Evolutionary conservation across 495 filamentous ascomycete genomes (phyloP), one percentile per base, ranked within the genome.

Genomic region (Achaetomiella virescens): DNA sequence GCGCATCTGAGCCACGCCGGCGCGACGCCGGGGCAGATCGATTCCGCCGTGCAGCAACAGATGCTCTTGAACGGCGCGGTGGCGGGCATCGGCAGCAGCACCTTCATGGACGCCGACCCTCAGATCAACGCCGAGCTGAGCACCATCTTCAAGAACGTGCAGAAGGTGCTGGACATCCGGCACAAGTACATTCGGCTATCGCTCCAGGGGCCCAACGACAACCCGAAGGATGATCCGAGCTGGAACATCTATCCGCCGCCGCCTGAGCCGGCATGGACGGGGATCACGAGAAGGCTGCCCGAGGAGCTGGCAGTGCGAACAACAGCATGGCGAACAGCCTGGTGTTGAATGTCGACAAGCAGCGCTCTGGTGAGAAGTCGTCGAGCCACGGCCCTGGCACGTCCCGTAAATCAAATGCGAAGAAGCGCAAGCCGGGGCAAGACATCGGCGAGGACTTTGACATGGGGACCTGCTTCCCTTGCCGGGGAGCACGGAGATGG

Each of bases 221-320:
- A 97, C 61, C 93, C 93, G 0, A 91, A 88, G 55, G 88, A 97
- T 71, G 81, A 86, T 14, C 78, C 85, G 1, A 79, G 74, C 38
- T 98, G 95, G 95, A 75, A 79, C 48, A 88, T 98, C 45, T 97
- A 98, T 61, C 93, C 93, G 22, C 83, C 84, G 2, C 92, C 89
- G 17, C 93, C 91, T 17, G 89, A 91, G 59, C 91, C 93, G 10
- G 88, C 85, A 0, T 97, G 93, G 93, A 79, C 87, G 84, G 85
- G 49, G 84, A 84, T 25, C 83, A 83, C 41, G 80, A 80, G 57
- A 71, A 66, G 57, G 60, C 68, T 31, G 65, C 62, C 33, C 61
- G 64, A 6, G 68, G 73, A 27, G 66, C 66, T 29, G 72, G 67
- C 57, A 75, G 74, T 43, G 67, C 70, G 10, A 68, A 48, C 50